Conservation (phyloP, 208 protist species). For the Novymonas esmeraldas region DNA sequence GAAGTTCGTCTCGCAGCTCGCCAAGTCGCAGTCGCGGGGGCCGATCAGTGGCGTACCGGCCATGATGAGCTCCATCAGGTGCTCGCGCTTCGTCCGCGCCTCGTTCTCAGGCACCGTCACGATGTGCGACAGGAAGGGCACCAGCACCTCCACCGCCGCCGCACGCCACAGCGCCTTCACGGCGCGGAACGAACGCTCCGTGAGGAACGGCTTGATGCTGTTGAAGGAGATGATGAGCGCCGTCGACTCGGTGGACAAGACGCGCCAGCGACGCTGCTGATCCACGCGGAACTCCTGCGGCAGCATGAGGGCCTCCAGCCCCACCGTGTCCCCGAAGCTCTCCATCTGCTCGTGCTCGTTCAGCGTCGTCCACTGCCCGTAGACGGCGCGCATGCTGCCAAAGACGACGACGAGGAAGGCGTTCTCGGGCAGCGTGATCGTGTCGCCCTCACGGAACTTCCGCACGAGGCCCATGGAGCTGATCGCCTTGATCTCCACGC, state of each 20-base stretch:
- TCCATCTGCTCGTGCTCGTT: constrained; percentile 50
- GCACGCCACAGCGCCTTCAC: constrained; percentile 82
- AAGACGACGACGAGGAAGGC: constrained; percentile 79
- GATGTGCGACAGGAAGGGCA: constrained; percentile 57
- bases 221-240: constrained; percentile 77
- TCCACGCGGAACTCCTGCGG: constrained; percentile 48
- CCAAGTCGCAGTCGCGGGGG: constrained; percentile 58
- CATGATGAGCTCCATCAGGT: constrained; percentile 57
- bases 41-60: constrained; percentile 76
- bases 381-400: constrained; percentile 66
- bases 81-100: constrained; percentile 49
- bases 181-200: constrained; percentile 68
- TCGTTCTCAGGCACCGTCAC: constrained; percentile 57
- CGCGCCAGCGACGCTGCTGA: constrained; percentile 60
- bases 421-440: constrained; percentile 66
- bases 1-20: constrained; percentile 57
- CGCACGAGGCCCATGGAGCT: constrained; percentile 69
- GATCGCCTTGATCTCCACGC: constrained; percentile 61
- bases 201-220: constrained; percentile 74
- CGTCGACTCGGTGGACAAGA: constrained; percentile 66
- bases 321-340: constrained; percentile 73
- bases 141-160: constrained; percentile 67
- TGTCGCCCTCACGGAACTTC: constrained; percentile 60
- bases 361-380: constrained; percentile 66
- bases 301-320: constrained; percentile 62